Evolutionary conservation across 31 red algal genomes (phyloP), one percentile per base, ranked within the genome.

Genomic region (Porphyra umbilicalis): DNA sequence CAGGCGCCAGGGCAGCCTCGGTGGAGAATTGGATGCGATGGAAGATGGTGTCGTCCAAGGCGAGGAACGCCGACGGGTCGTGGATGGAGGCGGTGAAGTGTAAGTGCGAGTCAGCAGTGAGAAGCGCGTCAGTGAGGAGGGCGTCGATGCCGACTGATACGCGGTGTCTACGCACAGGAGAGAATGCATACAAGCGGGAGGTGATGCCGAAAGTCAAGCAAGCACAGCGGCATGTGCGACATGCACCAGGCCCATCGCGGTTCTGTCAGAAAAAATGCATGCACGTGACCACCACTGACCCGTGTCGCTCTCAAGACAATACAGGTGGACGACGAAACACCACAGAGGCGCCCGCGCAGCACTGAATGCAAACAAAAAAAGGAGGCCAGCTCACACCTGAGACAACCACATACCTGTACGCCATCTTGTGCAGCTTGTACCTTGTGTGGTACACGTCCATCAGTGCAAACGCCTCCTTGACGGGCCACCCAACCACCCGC

Each of bases 141-240:
- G 85, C 94, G 76, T 95, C 98, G 35, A 96, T 93, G 33, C 89
- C 88, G 29, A 94, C 81, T 9, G 91, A 83, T 9, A 92, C 89
- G 77, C 92, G 92, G 74, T 99, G 98, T 34, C 97, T 95, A 78
- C 94, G 97, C 29, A 99, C 88, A 36, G 91, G n/a, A n/a, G n/a
- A n/a, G n/a, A n/a, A n/a, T 25, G 20, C 3, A 29, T 92, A 25
- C 89, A 89, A 84, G 39, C 31, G 9, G 2, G 35, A 40, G 31
- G 79, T 75, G 37, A 35, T 76, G 31, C 6, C 30, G 14, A 37
- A 77, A 15, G 35, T 79, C 38, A 38, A 35, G 25, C 74, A 4
- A 87, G 8, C 78, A 44, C 78, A 40, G 79, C n/a, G n/a, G n/a
- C n/a, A n/a, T n/a, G n/a, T n/a, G n/a, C n/a, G n/a, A n/a, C n/a